phyloP scores from a whole-genome alignment of 306 rosid species.

The Spatholobus suberectus region DNA sequence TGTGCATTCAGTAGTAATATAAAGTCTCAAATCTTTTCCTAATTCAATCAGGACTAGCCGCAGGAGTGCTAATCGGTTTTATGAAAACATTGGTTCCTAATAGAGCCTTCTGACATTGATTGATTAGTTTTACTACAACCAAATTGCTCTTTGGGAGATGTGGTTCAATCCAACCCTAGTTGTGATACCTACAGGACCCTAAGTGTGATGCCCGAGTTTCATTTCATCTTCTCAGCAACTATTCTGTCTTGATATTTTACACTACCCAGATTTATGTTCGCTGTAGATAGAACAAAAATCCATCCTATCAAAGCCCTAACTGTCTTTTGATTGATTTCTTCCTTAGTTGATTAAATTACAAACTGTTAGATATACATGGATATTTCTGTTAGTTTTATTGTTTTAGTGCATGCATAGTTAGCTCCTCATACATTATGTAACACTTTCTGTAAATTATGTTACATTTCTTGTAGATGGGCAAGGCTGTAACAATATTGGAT shows the following conservation, averaged over 20 bases:
- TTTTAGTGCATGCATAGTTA: not conserved
- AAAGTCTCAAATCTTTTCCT: not conserved
- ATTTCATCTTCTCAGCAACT: not conserved
- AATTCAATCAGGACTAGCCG: not conserved
- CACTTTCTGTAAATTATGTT: conserved; percentile 27
- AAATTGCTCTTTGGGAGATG: not conserved
- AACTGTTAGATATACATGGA: conserved; percentile 14
- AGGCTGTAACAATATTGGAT: conserved; percentile 82
- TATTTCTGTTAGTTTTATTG: not conserved
- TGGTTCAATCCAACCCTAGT: not conserved
- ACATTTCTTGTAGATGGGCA: conserved; percentile 74
- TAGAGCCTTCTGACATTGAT: not conserved
- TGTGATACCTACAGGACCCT: not conserved
- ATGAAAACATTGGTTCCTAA: not conserved
- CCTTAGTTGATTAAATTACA: not conserved
- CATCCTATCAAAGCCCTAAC: not conserved
- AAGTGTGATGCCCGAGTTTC: not conserved
- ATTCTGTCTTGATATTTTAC: not conserved
- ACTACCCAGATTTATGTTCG: not conserved
- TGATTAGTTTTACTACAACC: not conserved
- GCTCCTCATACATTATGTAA: not conserved
- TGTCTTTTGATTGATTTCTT: not conserved
- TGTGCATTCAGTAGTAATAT: not conserved
- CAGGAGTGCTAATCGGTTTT: not conserved
- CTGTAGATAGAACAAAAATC: not conserved